phyloP scores from a whole-genome alignment of 2,329 filamentous ascomycete species.

The Colletotrichum kahawae region DNA sequence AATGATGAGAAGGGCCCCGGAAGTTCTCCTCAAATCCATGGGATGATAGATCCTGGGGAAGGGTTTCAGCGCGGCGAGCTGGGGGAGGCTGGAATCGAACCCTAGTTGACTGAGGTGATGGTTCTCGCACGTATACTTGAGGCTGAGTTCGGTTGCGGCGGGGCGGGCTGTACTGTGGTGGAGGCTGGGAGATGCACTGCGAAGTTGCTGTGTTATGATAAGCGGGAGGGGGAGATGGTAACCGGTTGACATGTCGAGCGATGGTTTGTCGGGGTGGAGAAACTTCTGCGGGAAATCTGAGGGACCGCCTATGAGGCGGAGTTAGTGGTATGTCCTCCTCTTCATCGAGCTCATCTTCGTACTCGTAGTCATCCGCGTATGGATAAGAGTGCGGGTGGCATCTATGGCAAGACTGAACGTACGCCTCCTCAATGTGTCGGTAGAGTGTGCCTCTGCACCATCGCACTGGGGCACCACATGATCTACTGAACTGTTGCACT shows the following conservation, averaged over 20 bases:
- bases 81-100: neutral
- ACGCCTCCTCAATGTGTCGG: neutral
- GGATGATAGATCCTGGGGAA: neutral
- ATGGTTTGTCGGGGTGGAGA: neutral
- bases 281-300: neutral
- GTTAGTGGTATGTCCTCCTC: neutral
- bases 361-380: neutral
- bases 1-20: neutral
- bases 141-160: neutral
- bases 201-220: neutral
- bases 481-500: neutral
- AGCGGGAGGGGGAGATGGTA: neutral
- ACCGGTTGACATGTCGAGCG: neutral
- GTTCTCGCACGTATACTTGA: neutral
- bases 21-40: neutral
- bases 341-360: neutral
- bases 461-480: neutral
- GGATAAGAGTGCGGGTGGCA: neutral
- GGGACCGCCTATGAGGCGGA: neutral
- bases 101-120: neutral
- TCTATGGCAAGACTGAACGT: neutral
- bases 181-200: neutral
- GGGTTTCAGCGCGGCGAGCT: neutral
- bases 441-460: neutral
- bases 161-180: neutral